A percentile compares a stretch with the other conserved stretches of the same genome.
These are phyloP conservation scores for Panellus pusillus DNA, from an alignment of 768 basidiomycete genomes.

Conservation along the genomic window DNA sequence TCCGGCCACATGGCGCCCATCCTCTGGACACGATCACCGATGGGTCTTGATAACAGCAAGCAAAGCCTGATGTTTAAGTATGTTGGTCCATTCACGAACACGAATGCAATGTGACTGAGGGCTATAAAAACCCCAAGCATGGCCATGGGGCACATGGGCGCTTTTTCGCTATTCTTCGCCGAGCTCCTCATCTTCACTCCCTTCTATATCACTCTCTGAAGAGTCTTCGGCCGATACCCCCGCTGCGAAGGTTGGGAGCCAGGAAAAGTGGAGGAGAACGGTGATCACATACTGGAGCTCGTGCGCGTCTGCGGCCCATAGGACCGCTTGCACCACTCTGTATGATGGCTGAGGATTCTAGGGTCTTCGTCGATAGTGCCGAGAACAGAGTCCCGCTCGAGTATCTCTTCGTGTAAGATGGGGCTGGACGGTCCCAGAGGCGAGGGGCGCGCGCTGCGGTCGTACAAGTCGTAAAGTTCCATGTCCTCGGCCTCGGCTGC, in stretches of 20 bases:
- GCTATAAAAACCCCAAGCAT: background rate
- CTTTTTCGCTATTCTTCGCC: constrained; percentile 6
- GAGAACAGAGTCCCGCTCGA: constrained; percentile 12
- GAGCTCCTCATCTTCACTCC: constrained; percentile 14
- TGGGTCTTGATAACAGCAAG: constrained; percentile 5
- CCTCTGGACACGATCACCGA: constrained; percentile 5
- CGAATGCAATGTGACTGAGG: constrained; percentile 3
- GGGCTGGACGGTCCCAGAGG: constrained; percentile 23
- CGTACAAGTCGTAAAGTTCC: constrained; percentile 31
- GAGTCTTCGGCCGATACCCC: constrained; percentile 6
- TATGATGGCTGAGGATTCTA: background rate
- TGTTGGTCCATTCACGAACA: no score
- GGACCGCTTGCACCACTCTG: constrained; percentile 1
- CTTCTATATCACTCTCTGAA: constrained; percentile 14
- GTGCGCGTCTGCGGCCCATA: background rate
- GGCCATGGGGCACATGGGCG: no score
- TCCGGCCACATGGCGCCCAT: constrained; percentile 3
- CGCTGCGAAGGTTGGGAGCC: background rate
- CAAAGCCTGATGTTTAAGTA: background rate
- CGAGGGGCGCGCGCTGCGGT: constrained; percentile 20
- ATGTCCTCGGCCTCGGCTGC: constrained; percentile 31
- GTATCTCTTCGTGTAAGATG: background rate
- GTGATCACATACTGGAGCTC: no score
- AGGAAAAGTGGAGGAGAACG: no score
- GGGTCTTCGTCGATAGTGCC: constrained; percentile 1